Percentiles rank a stretch among this genome's conserved stretches.
Evolutionary conservation across 495 filamentous ascomycete species (phyloP).

Genomic region (Tuber microsphaerosporum): DNA sequence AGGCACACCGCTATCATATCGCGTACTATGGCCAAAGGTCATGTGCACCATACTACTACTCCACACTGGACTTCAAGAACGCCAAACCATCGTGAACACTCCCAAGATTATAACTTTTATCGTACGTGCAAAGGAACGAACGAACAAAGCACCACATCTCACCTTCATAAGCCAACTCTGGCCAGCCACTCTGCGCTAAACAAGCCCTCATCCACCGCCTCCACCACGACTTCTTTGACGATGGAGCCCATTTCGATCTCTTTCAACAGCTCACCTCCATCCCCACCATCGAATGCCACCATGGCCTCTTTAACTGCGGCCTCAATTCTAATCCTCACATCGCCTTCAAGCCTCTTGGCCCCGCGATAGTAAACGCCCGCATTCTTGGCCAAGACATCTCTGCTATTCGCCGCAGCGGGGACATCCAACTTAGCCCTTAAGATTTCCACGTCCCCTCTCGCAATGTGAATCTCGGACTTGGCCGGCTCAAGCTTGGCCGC

Average conservation of each 20-base stretch:
- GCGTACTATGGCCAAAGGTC: not conserved
- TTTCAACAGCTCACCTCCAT: slow-evolving; percentile 5
- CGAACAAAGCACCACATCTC: not conserved
- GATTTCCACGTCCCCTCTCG: slow-evolving; percentile 58
- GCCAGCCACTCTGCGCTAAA: slow-evolving; percentile 33
- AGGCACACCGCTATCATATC: not conserved
- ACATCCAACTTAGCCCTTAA: slow-evolving; percentile 49
- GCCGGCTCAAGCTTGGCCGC: slow-evolving; percentile 50
- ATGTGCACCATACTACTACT: not conserved
- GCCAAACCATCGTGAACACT: not conserved
- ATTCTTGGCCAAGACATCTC: slow-evolving; percentile 52
- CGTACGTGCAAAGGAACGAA: not conserved
- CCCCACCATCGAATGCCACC: slow-evolving; percentile 27
- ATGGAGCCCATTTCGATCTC: slow-evolving; percentile 12
- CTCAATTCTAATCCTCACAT: slow-evolving; percentile 22
- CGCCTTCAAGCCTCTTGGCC: slow-evolving; percentile 46
- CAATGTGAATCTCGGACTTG: slow-evolving; percentile 56
- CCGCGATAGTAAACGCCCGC: slow-evolving; percentile 60
- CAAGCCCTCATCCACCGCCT: slow-evolving; percentile 37
- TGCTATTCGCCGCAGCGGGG: slow-evolving; percentile 47
- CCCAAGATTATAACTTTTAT: not conserved
- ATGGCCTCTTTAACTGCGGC: slow-evolving; percentile 35
- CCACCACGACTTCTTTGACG: slow-evolving; percentile 27
- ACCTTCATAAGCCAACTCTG: slow-evolving; percentile 14
- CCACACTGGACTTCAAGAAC: not conserved